phyloP scores from a whole-genome alignment of 306 rosid genomes.

The Lathyrus aphaca region DNA sequence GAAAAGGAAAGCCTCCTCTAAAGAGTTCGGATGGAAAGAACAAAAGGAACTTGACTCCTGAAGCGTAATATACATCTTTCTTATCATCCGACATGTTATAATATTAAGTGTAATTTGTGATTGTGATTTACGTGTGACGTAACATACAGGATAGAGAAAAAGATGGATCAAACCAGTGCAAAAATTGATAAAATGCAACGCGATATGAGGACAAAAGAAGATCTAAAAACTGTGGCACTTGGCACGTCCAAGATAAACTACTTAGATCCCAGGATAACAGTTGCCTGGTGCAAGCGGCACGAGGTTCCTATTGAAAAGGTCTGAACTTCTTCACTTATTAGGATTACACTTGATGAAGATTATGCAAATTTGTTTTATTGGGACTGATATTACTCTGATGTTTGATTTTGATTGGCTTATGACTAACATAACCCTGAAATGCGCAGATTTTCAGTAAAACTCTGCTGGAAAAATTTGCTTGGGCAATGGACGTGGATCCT shows the following conservation, averaged over 20 bases:
- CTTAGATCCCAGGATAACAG: slow-evolving; percentile 95
- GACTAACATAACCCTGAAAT: slow-evolving; percentile 15
- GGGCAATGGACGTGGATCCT: slow-evolving; percentile 98
- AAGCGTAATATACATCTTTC: slow-evolving; percentile 64
- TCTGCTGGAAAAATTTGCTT: slow-evolving; percentile 81
- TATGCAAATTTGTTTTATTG: too few species aligned
- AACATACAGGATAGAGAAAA: slow-evolving; percentile 70
- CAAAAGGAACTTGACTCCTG: slow-evolving; percentile 70
- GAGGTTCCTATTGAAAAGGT: slow-evolving; percentile 99
- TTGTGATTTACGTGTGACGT: slow-evolving; percentile 25
- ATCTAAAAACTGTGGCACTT: slow-evolving; percentile 88
- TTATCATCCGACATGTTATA: slow-evolving; percentile 11
- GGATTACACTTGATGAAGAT: not conserved
- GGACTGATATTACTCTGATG: not conserved
- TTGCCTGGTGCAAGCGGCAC: slow-evolving; percentile 99
- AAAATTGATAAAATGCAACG: slow-evolving; percentile 80
- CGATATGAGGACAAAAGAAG: slow-evolving; percentile 89
- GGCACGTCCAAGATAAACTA: slow-evolving; percentile 97
- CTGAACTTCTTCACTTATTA: slow-evolving; percentile 19
- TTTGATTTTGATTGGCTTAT: slow-evolving; percentile 21
- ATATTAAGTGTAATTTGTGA: slow-evolving; percentile 31
- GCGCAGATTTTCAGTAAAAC: slow-evolving; percentile 91
- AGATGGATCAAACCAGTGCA: slow-evolving; percentile 70
- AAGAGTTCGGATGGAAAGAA: slow-evolving; percentile 76
- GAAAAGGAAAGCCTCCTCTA: slow-evolving; percentile 77